Base-by-base conservation (phyloP, 352 stramenopile genomes). In the Phytophthora multivora region DNA sequence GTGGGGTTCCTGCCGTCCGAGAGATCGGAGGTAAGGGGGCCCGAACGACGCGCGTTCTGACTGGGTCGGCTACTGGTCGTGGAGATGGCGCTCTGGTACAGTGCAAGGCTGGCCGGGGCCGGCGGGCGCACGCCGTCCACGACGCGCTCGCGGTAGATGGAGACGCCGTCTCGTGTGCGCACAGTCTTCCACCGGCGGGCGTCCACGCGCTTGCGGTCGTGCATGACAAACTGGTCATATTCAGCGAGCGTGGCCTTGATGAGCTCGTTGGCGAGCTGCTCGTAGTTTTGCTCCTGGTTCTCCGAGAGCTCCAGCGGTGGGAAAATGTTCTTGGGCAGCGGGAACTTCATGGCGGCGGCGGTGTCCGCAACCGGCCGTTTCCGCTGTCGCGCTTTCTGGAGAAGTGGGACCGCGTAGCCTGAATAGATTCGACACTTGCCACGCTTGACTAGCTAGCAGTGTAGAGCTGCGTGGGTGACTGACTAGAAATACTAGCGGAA, bases 211-310 rank as follows among this genome's bases (percentile, higher is more conserved):
- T 75, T 75, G 15, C 49, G 59, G 63, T 80, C 65, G 36, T 74
- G 58, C 30, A 57, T 42, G 40, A 71, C 68, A 45, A 82, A 82
- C 28, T 71, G 56, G 50, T 86, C 77, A 55, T 86, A 86, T 28
- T 86, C 72, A 18, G 49, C 45, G 3, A 86, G 43, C 13, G 77
- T 79, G 33, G 75, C 59, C 38, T 73, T 74, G 52, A 86, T 71
- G 63, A 86, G 71, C 35, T 62, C 56, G 26, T 80, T 77, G 38
- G 77, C 77, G 36, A 86, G 71, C 19, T 76, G 71, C 35, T 86
- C 74, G 36, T 73, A 86, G 55, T 75, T 61, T 15, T 67, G 57
- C 39, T 83, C 64, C 51, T 86, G 67, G 11, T 61, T 58, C 3
- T 60, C 58, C 0, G 67, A 67, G 5, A 89, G 71, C 62, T 80